Evolutionary conservation across 2,329 filamentous ascomycete species (phyloP).

Genomic region (Colletotrichum costaricense): DNA sequence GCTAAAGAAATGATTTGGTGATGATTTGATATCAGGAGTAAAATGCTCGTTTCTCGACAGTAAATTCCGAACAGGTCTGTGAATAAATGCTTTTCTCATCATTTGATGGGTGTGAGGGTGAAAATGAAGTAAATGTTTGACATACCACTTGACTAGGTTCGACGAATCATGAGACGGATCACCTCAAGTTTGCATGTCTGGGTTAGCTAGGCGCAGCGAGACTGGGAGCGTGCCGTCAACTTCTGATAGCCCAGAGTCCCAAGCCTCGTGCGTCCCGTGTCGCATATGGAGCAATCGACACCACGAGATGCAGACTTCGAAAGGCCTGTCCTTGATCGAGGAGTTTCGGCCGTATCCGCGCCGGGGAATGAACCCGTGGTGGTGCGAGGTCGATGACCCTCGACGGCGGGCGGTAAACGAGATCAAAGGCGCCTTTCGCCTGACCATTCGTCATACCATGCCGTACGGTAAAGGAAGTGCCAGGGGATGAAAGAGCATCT

Average conservation of each 20-base stretch:
- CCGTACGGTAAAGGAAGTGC: not conserved
- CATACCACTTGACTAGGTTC: conserved; percentile 14
- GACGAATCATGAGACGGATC: not conserved
- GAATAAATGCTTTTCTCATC: conserved; percentile 44
- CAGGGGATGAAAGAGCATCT: not conserved
- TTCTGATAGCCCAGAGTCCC: not conserved
- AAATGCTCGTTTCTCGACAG: conserved; percentile 44
- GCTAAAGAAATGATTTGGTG: not conserved
- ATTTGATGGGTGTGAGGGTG: conserved; percentile 30
- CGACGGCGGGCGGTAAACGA: not conserved
- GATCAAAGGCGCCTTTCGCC: not conserved
- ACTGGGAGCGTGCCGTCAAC: not conserved
- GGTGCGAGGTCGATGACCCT: not conserved
- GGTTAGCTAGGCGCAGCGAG: not conserved
- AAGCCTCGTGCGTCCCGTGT: not conserved
- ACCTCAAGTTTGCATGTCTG: not conserved
- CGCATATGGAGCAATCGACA: not conserved
- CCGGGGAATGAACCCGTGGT: not conserved
- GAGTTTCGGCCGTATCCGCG: not conserved
- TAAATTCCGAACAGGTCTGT: conserved; percentile 49
- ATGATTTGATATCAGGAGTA: conserved; percentile 33
- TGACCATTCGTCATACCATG: not conserved
- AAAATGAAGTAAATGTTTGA: not conserved
- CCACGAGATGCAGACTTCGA: not conserved
- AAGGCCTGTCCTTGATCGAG: no score